These are phyloP conservation scores for Pseudogymnoascus destructans DNA, from an alignment of 2,329 filamentous ascomycete genomes.

Conservation along the genomic window DNA sequence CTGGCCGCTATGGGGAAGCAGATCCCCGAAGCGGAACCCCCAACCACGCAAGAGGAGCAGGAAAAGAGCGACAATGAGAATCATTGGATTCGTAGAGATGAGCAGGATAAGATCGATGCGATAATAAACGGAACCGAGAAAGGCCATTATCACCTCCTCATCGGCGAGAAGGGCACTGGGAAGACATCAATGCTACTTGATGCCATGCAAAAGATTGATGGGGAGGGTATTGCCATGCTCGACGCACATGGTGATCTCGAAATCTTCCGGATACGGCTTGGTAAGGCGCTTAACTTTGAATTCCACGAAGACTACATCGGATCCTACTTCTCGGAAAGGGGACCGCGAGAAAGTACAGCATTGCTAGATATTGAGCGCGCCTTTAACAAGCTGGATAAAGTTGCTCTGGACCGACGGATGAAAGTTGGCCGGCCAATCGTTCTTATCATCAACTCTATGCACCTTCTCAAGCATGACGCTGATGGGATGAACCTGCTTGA, in stretches of 20 bases:
- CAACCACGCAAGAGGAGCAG: conserved; percentile 11
- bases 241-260: conserved; percentile 92
- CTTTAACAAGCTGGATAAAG: conserved; percentile 95
- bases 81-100: conserved; percentile 72
- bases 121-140: conserved; percentile 61
- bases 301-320: conserved; percentile 98
- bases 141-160: conserved; percentile 82
- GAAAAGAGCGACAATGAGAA: conserved; percentile 22
- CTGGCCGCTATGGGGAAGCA: conserved; percentile 56
- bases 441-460: conserved; percentile 89
- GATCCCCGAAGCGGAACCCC: conserved; percentile 30
- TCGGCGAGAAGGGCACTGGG: conserved; percentile 91
- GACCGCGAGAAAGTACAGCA: conserved; percentile 81
- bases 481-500: conserved; percentile 90
- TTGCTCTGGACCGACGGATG: conserved; percentile 60
- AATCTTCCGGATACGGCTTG: conserved; percentile 84
- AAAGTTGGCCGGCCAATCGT: conserved; percentile 55
- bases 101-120: conserved; percentile 69
- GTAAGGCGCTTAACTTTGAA: conserved; percentile 90
- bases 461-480: conserved; percentile 81
- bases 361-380: conserved; percentile 91
- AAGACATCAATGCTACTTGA: conserved; percentile 96
- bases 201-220: conserved; percentile 85
- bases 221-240: conserved; percentile 84
- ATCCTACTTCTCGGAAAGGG: conserved; percentile 85